These are phyloP conservation scores for Gelatoporia subvermispora DNA, from an alignment of 768 basidiomycete genomes.

Conservation along the genomic window DNA sequence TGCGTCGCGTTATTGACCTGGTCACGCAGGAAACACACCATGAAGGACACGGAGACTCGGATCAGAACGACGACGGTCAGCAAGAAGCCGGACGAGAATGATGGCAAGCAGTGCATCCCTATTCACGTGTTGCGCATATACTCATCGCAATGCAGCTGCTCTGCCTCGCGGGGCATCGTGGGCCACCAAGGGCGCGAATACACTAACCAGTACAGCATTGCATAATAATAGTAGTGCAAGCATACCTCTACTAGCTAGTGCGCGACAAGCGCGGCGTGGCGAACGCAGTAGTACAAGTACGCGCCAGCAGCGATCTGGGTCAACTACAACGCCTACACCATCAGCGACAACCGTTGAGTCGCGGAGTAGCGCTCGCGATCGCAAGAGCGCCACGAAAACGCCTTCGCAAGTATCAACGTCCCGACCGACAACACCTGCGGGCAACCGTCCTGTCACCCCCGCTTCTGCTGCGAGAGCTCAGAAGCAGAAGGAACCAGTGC, in stretches of 20 bases:
- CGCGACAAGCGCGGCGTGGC: constrained; percentile 18
- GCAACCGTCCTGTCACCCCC: constrained; percentile 39
- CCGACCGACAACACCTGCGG: constrained; percentile 53
- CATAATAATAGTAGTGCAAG: constrained; percentile 23
- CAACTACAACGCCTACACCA: constrained; percentile 23
- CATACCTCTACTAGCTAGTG: constrained; percentile 4
- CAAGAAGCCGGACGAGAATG: constrained; percentile 60
- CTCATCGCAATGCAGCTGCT: constrained; percentile 27
- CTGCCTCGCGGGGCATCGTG: constrained; percentile 56
- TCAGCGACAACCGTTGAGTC: constrained; percentile 8
- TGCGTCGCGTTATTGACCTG: neutral
- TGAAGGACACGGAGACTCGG: constrained; percentile 81
- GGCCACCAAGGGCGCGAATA: constrained; percentile 29
- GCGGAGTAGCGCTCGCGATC: constrained; percentile 29
- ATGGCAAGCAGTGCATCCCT: constrained; percentile 31
- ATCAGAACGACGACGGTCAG: constrained; percentile 40
- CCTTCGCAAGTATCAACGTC: constrained; percentile 48
- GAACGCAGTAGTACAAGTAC: constrained; percentile 19
- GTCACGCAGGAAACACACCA: constrained; percentile 74
- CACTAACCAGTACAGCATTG: constrained; percentile 19
- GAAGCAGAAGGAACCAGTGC: constrained; percentile 35
- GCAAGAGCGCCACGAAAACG: constrained; percentile 39
- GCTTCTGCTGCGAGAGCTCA: constrained; percentile 33
- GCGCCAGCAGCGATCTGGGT: constrained; percentile 43
- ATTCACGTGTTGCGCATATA: neutral